These are phyloP conservation scores for Coffea canephora DNA, from an alignment of 257 asterid species.

Conservation along the genomic window DNA sequence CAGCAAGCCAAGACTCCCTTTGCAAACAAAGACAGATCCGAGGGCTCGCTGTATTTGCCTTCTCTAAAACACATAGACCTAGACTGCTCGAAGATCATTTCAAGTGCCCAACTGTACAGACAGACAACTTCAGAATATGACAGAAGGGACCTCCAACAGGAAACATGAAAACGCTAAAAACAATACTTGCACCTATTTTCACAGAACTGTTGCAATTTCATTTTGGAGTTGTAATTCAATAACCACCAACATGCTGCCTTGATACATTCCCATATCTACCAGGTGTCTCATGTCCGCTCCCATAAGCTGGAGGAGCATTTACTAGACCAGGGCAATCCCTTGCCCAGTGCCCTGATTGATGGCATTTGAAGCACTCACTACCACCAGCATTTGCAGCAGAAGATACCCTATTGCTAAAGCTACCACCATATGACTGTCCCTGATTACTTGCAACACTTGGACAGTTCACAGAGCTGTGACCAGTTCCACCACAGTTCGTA, in stretches of 20 bases:
- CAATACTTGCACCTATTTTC: background rate
- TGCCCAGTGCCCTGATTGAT: conserved; percentile 84
- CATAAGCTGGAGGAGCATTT: conserved; percentile 57
- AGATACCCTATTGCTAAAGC: conserved; percentile 26
- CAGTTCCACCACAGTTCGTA: conserved; percentile 72
- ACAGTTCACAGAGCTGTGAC: conserved; percentile 72
- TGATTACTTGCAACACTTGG: conserved; percentile 60
- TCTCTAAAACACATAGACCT: background rate
- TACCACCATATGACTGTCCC: conserved; percentile 63
- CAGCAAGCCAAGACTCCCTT: background rate
- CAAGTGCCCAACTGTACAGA: background rate
- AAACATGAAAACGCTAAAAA: background rate
- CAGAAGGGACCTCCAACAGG: background rate
- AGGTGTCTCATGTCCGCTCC: conserved; percentile 35
- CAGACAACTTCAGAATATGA: background rate
- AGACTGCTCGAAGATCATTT: background rate
- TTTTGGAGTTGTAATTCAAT: conserved; percentile 35
- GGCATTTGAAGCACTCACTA: conserved; percentile 74
- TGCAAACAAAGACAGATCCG: background rate
- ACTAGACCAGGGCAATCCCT: conserved; percentile 62
- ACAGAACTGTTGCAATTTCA: background rate
- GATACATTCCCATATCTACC: conserved; percentile 63
- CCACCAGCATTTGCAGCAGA: conserved; percentile 43
- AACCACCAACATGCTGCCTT: conserved; percentile 70
- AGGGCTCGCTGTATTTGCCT: background rate